Conservation (phyloP, 257 asterid genomes). For the Lantana camara region DNA sequence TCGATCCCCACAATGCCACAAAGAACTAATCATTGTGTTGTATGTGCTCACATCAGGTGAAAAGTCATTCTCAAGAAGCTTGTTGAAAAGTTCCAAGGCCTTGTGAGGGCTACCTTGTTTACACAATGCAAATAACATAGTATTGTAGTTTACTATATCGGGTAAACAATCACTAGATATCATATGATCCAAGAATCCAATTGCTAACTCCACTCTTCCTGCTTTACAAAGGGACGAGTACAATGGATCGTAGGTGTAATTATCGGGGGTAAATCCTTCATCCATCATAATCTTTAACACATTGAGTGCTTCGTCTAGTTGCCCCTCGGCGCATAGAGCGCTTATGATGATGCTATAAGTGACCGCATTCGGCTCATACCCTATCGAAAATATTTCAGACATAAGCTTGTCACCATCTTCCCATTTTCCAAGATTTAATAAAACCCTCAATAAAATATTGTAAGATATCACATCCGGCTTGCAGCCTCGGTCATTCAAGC, state of each 20-base stretch:
- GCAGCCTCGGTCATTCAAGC: slow-evolving; percentile 57
- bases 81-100: slow-evolving; percentile 71
- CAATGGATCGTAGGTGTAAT: slow-evolving; percentile 78
- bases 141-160: slow-evolving; percentile 79
- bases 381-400: slow-evolving; percentile 61
- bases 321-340: slow-evolving; percentile 63
- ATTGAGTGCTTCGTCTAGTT: slow-evolving; percentile 65
- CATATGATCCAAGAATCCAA: slow-evolving; percentile 71
- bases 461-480: slow-evolving; percentile 74
- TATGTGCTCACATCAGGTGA: slow-evolving; percentile 85
- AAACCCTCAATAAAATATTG: slow-evolving; percentile 68
- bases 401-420: slow-evolving; percentile 64
- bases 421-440: slow-evolving; percentile 72
- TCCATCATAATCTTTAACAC: slow-evolving; percentile 72
- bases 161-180: slow-evolving; percentile 69
- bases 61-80: slow-evolving; percentile 64
- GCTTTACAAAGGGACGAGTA: slow-evolving; percentile 71
- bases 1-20: slow-evolving; percentile 73
- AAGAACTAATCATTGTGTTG: slow-evolving; percentile 69
- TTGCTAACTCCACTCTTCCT: slow-evolving; percentile 74
- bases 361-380: slow-evolving; percentile 64
- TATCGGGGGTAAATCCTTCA: slow-evolving; percentile 68
- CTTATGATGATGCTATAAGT: slow-evolving; percentile 77
- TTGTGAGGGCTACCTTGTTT: slow-evolving; percentile 63
- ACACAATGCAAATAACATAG: slow-evolving; percentile 70